phyloP scores from a whole-genome alignment of 805 yeast species.

The Tetrapisispora nanseiensis region DNA sequence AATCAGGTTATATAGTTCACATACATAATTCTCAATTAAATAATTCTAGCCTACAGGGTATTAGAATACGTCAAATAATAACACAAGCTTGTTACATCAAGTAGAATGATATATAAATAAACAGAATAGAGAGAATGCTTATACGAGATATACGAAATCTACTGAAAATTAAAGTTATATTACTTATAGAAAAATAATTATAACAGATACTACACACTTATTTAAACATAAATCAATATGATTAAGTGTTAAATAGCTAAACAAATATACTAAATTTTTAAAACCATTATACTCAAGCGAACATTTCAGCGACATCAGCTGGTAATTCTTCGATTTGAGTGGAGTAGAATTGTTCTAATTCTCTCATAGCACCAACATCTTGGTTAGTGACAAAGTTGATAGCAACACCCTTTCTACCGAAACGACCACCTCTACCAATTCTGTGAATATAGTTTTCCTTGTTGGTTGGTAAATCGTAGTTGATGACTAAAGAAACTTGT shows the following conservation, averaged over 20 bases:
- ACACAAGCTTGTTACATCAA: too few species aligned
- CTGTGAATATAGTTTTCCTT: constrained; percentile 94
- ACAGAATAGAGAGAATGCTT: background rate
- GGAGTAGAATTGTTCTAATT: constrained; percentile 62
- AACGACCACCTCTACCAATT: constrained; percentile 96
- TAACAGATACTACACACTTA: constrained; percentile 2
- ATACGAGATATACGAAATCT: background rate
- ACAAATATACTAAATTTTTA: constrained; percentile 2
- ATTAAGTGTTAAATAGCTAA: constrained; percentile 2
- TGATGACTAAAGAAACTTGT: constrained; percentile 91
- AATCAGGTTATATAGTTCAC: too few species aligned
- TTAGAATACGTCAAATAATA: too few species aligned
- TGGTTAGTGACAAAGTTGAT: constrained; percentile 82
- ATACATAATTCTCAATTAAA: too few species aligned
- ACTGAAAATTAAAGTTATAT: constrained; percentile 1
- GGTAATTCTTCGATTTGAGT: constrained; percentile 74
- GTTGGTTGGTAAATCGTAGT: constrained; percentile 88
- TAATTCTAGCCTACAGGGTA: too few species aligned
- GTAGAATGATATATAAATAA: background rate
- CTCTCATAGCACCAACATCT: constrained; percentile 67
- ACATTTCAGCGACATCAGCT: constrained; percentile 51
- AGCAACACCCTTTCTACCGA: constrained; percentile 98
- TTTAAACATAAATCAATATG: background rate
- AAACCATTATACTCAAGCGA: constrained; percentile 10
- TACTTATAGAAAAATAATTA: constrained; percentile 1